These are phyloP conservation scores for Phytophthora kernoviae DNA, from an alignment of 352 stramenopile genomes.

Conservation along the genomic window DNA sequence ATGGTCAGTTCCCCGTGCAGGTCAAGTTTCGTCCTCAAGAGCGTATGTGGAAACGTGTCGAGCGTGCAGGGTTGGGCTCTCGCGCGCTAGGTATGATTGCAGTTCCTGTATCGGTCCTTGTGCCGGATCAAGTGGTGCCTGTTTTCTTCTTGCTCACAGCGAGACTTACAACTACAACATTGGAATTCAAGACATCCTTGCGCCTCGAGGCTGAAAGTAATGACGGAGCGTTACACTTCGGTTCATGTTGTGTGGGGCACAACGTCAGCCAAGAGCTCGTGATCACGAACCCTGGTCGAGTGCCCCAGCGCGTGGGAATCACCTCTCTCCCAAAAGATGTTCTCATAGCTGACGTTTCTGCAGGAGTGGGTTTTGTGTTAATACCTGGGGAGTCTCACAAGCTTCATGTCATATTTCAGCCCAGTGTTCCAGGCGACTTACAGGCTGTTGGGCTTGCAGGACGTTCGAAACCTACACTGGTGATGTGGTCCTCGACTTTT, in stretches of 20 bases:
- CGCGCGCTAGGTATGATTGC: conserved; percentile 39
- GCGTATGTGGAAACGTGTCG: conserved; percentile 48
- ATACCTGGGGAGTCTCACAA: conserved; percentile 33
- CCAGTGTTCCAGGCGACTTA: conserved; percentile 20
- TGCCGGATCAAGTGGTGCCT: conserved; percentile 61
- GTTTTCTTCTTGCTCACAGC: conserved; percentile 45
- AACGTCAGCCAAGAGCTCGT: conserved; percentile 34
- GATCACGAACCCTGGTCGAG: conserved; percentile 33
- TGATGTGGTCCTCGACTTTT: conserved; percentile 45
- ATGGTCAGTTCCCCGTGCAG: conserved; percentile 65
- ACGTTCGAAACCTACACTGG: conserved; percentile 21
- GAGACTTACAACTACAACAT: conserved; percentile 26
- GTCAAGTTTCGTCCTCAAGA: conserved; percentile 67
- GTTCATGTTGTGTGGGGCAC: conserved; percentile 42
- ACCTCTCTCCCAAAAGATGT: conserved; percentile 33
- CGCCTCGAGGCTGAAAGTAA: conserved; percentile 2
- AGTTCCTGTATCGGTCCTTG: conserved; percentile 55
- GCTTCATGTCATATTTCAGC: conserved; percentile 39
- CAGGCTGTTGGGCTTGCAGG: conserved; percentile 2
- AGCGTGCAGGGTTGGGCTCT: conserved; percentile 52
- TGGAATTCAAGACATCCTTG: conserved; percentile 16
- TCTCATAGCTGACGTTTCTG: conserved; percentile 24
- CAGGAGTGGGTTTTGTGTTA: conserved; percentile 37
- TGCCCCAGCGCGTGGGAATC: conserved; percentile 45
- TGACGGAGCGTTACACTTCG: conserved; percentile 35